Conservation (phyloP, 2,329 filamentous ascomycete species). For the Sporothrix pallida region DNA sequence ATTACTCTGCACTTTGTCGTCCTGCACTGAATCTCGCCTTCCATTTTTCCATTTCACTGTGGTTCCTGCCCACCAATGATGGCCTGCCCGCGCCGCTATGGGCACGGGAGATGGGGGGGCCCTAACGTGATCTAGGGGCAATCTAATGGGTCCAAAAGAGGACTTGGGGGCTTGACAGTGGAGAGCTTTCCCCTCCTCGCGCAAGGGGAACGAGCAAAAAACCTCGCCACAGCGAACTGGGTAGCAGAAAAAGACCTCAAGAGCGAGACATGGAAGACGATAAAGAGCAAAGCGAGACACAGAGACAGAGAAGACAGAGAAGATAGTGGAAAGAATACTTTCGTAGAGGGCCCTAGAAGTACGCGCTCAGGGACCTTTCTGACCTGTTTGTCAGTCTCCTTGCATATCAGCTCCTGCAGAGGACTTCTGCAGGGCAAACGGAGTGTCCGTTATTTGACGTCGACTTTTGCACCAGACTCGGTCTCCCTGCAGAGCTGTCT, state of each 20-base stretch:
- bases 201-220: background rate
- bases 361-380: background rate
- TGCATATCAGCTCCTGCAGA: constrained; percentile 16
- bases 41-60: background rate
- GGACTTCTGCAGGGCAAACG: constrained; percentile 4
- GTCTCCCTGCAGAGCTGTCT: background rate
- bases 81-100: constrained; percentile 15
- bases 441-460: background rate
- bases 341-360: no score
- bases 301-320: background rate
- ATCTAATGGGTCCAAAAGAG: no score
- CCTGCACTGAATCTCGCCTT: background rate
- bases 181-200: background rate
- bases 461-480: background rate
- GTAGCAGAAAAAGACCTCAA: constrained; percentile 12
- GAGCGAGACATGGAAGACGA: constrained; percentile 3
- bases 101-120: constrained; percentile 9
- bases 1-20: background rate
- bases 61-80: background rate
- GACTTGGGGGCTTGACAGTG: background rate
- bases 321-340: background rate
- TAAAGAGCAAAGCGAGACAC: background rate
- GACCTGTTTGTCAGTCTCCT: background rate
- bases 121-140: background rate
- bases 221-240: background rate